A percentile compares a stretch with the other conserved stretches of the same genome.
Evolutionary conservation across 2,329 filamentous ascomycete species (phyloP).

Genomic region (Fulvia fulva): DNA sequence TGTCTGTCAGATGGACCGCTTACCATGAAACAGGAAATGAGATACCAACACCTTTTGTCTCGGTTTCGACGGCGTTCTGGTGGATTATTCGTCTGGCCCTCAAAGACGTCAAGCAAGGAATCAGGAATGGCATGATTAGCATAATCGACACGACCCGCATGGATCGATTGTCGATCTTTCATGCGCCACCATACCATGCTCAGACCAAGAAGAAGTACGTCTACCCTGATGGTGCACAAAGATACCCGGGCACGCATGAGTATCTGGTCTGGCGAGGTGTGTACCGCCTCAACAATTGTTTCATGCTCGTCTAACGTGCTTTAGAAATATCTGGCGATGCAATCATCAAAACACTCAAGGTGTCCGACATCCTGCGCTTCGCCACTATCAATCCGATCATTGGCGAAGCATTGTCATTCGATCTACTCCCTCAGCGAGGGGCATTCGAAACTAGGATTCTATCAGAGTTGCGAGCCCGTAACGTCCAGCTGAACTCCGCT

Average conservation of each 20-base stretch:
- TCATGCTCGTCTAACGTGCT: background rate
- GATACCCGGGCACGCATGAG: conserved; percentile 14
- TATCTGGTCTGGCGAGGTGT: conserved; percentile 11
- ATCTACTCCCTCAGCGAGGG: background rate
- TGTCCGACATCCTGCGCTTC: conserved; percentile 10
- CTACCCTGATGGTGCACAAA: conserved; percentile 6
- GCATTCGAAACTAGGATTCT: background rate
- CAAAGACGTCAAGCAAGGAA: conserved; percentile 2
- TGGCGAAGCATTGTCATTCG: background rate
- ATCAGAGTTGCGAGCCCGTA: background rate
- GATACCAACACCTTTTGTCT: conserved; percentile 13
- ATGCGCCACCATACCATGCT: conserved; percentile 6
- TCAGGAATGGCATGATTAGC: conserved; percentile 7
- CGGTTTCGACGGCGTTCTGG: conserved; percentile 8
- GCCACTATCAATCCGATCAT: background rate
- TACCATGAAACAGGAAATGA: background rate
- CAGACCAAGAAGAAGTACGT: background rate
- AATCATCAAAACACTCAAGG: conserved; percentile 13
- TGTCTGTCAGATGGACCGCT: background rate
- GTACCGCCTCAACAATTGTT: background rate
- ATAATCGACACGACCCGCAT: conserved; percentile 13
- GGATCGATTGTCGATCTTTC: conserved; percentile 5
- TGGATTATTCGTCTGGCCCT: conserved; percentile 14
- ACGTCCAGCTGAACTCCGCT: background rate
- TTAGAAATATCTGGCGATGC: conserved; percentile 11